phyloP scores from a whole-genome alignment of 2,329 filamentous ascomycete species.

The Talaromyces funiculosus region DNA sequence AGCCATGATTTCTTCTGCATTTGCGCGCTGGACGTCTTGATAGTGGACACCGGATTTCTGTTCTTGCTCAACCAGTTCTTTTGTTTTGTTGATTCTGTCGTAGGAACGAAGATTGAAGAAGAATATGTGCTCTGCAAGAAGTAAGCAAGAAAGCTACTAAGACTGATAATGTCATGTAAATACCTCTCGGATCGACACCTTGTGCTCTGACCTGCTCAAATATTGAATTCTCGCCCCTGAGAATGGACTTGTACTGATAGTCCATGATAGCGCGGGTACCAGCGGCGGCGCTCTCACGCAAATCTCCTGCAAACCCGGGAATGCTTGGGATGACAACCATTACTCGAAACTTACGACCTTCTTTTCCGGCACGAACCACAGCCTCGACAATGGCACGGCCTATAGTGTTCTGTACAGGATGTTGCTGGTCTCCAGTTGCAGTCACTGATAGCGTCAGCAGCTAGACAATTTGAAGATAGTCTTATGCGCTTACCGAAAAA shows the following conservation, averaged over 20 bases:
- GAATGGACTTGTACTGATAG: slow-evolving; percentile 96
- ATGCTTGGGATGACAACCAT: slow-evolving; percentile 65
- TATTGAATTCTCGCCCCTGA: slow-evolving; percentile 85
- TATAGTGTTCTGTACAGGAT: slow-evolving; percentile 80
- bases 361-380: slow-evolving; percentile 68
- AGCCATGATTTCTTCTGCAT: slow-evolving; percentile 84
- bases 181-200: slow-evolving; percentile 64
- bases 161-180: background rate
- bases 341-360: slow-evolving; percentile 75
- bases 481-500: slow-evolving; percentile 65
- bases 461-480: background rate
- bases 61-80: slow-evolving; percentile 67
- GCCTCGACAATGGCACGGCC: slow-evolving; percentile 88
- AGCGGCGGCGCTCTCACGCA: slow-evolving; percentile 73
- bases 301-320: slow-evolving; percentile 88
- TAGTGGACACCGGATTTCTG: slow-evolving; percentile 74
- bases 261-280: slow-evolving; percentile 96
- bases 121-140: slow-evolving; percentile 64
- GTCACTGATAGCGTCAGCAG: slow-evolving; percentile 49
- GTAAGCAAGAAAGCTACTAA: background rate
- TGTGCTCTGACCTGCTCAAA: slow-evolving; percentile 68
- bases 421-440: slow-evolving; percentile 81
- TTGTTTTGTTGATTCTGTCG: slow-evolving; percentile 72
- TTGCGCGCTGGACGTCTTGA: slow-evolving; percentile 60
- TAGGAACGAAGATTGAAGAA: slow-evolving; percentile 92